Evolutionary conservation across 768 basidiomycete genomes (phyloP).

Genomic region (Lanmaoa pseudosensibilis): DNA sequence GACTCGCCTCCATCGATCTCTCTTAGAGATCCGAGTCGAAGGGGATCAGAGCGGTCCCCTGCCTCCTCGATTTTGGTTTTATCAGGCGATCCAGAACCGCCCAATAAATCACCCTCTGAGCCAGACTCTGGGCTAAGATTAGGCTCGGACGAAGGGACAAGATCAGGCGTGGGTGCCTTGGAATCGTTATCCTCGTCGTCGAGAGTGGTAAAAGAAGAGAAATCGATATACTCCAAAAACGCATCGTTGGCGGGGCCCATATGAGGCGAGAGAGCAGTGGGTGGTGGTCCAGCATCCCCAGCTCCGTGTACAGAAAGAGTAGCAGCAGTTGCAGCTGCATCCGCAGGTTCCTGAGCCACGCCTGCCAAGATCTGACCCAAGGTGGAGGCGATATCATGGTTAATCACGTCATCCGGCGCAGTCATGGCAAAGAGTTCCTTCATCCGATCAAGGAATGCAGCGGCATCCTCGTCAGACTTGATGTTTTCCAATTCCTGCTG

Average conservation of each 20-base stretch:
- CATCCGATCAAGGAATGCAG: constrained; percentile 61
- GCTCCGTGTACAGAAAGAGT: constrained; percentile 26
- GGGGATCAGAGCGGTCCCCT: constrained; percentile 44
- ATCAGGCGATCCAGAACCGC: constrained; percentile 45
- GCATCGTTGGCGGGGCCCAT: constrained; percentile 37
- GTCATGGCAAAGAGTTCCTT: constrained; percentile 60
- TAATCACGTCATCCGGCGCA: constrained; percentile 41
- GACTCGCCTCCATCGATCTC: constrained; percentile 78
- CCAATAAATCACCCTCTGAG: constrained; percentile 56
- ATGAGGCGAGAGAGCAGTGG: constrained; percentile 36
- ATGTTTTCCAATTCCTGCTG: constrained; percentile 44
- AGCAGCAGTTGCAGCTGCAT: constrained; percentile 32
- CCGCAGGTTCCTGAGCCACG: constrained; percentile 42
- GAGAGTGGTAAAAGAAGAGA: constrained; percentile 54
- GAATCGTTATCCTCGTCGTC: constrained; percentile 62
- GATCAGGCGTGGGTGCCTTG: constrained; percentile 74
- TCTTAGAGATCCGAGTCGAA: constrained; percentile 60
- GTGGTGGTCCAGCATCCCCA: constrained; percentile 33
- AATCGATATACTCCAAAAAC: constrained; percentile 63
- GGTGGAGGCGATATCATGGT: constrained; percentile 54
- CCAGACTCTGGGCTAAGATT: constrained; percentile 78
- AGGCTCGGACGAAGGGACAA: constrained; percentile 67
- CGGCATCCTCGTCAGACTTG: constrained; percentile 68
- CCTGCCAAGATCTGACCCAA: constrained; percentile 65
- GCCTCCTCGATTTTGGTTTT: constrained; percentile 56